Conservation (phyloP, 495 filamentous ascomycete genomes). For the Hypoxylon rickii region DNA sequence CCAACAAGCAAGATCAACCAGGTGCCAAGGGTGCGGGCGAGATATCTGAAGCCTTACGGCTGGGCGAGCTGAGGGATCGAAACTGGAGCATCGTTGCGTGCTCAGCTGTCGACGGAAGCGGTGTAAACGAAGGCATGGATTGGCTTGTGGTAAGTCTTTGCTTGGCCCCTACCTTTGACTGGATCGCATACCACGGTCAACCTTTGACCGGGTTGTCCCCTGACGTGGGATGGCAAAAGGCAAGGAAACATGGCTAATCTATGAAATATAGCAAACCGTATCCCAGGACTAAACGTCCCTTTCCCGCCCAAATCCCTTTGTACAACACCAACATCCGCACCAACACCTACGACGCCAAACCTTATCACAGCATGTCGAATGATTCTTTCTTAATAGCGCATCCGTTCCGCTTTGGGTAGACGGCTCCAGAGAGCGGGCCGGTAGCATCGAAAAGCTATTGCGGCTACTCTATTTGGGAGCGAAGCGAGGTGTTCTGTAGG, state of each 20-base stretch:
- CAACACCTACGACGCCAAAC: conserved; percentile 1
- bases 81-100: conserved; percentile 99
- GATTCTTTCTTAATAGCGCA: conserved; percentile 18
- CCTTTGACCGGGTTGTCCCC: background rate
- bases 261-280: conserved; percentile 51
- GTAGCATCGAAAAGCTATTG: conserved; percentile 1
- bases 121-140: conserved; percentile 96
- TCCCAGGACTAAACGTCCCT: conserved; percentile 45
- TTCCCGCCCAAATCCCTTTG: conserved; percentile 15
- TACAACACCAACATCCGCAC: conserved; percentile 31
- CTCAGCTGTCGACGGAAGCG: conserved; percentile 92
- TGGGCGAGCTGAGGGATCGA: conserved; percentile 89
- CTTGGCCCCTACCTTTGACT: background rate
- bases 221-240: too few species aligned
- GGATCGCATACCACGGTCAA: background rate
- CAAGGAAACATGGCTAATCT: conserved; percentile 22
- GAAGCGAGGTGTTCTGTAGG: conserved; percentile 19
- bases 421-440: conserved; percentile 9
- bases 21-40: conserved; percentile 96
- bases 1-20: conserved; percentile 98
- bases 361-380: conserved; percentile 6
- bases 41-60: conserved; percentile 87
- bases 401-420: conserved; percentile 30
- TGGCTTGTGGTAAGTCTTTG: conserved; percentile 87
- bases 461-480: conserved; percentile 19